Percentiles rank a stretch among this genome's conserved stretches.
phyloP scores from a whole-genome alignment of 768 basidiomycete genomes.

The Collybia sordida region DNA sequence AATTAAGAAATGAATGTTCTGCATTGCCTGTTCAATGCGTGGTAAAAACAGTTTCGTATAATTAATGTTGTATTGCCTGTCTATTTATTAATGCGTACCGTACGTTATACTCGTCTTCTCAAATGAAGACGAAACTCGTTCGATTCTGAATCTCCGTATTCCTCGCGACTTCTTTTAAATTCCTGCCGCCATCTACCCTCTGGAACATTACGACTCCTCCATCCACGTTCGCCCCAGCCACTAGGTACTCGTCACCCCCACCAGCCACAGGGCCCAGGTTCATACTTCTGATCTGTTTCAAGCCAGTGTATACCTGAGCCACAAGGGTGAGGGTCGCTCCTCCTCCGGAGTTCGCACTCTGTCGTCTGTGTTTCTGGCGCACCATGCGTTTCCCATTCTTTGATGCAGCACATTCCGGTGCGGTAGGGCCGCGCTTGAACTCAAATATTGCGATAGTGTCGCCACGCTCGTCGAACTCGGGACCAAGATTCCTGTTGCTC shows the following conservation, averaged over 20 bases:
- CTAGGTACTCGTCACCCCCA: conserved; percentile 46
- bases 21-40: too few species aligned
- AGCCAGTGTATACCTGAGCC: conserved; percentile 51
- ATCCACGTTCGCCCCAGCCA: conserved; percentile 49
- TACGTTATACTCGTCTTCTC: not conserved
- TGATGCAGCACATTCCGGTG: too few species aligned
- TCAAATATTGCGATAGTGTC: conserved; percentile 61
- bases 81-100: too few species aligned
- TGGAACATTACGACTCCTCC: conserved; percentile 61
- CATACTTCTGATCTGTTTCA: conserved; percentile 58
- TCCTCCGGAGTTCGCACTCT: not conserved
- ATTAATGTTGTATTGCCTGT: too few species aligned
- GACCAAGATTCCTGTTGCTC: conserved; percentile 57
- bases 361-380: not conserved
- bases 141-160: conserved; percentile 42
- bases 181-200: conserved; percentile 52
- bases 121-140: conserved; percentile 22
- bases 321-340: conserved; percentile 33
- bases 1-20: too few species aligned
- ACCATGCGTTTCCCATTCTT: conserved; percentile 14
- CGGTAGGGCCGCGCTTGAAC: conserved; percentile 18
- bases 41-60: too few species aligned
- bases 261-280: conserved; percentile 39
- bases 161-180: conserved; percentile 50
- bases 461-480: conserved; percentile 42